These are phyloP conservation scores for Stellera chamaejasme DNA, from an alignment of 345 rosid species.

Conservation along the genomic window DNA sequence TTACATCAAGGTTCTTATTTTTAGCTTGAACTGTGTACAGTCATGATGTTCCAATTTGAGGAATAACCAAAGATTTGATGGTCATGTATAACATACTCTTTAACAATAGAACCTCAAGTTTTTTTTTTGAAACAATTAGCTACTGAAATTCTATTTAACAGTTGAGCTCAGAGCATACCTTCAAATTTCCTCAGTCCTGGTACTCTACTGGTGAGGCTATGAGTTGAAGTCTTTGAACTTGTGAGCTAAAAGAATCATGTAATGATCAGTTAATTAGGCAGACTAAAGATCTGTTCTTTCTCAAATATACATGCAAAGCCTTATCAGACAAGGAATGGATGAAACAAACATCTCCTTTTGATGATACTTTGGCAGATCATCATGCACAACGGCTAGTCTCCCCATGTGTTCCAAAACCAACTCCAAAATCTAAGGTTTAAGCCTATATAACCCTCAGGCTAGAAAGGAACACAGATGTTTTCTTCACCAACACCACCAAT, in stretches of 20 bases:
- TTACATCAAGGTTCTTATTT: not conserved
- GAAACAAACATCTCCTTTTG: too few relatives aligned
- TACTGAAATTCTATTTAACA: not conserved
- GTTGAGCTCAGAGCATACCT: not conserved
- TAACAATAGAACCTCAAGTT: constrained; percentile 5
- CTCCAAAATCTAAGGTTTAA: constrained; percentile 10
- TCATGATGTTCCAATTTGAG: not conserved
- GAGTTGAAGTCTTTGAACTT: constrained; percentile 5
- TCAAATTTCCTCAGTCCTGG: not conserved
- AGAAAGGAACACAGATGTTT: constrained; percentile 2
- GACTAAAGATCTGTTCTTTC: not conserved
- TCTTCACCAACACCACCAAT: constrained; percentile 12
- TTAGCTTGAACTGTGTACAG: constrained; percentile 13
- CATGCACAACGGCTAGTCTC: not conserved
- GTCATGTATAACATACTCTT: not conserved
- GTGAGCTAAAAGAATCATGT: constrained; percentile 6
- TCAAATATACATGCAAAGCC: not conserved
- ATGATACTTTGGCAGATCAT: too few relatives aligned
- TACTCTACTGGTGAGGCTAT: not conserved
- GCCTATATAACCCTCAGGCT: constrained; percentile 12
- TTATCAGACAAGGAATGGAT: not conserved
- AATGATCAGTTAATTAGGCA: constrained; percentile 1
- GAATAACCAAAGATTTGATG: constrained; percentile 2
- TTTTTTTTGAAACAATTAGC: not conserved
- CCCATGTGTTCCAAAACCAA: constrained; percentile 5